Percentiles rank a stretch among this genome's conserved stretches.
phyloP scores from a whole-genome alignment of 163 green algal species.

The Volvox carteri region DNA sequence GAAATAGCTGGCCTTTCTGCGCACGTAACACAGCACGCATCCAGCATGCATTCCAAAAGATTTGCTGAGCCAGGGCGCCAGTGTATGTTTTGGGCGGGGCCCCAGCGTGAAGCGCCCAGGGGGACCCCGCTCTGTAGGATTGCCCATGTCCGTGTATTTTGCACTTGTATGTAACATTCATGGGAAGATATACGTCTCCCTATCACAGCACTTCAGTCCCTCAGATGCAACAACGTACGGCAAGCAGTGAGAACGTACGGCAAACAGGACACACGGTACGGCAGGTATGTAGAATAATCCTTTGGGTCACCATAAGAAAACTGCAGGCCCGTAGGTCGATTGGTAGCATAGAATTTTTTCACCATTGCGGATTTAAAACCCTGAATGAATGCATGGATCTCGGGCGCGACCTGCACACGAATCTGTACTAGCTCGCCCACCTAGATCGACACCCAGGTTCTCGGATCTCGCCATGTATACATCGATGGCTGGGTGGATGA shows the following conservation, averaged over 20 bases:
- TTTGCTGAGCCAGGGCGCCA: neutral
- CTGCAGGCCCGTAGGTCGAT: too few species aligned
- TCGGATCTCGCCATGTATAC: neutral
- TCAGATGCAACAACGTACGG: too few species aligned
- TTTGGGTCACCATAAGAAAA: too few species aligned
- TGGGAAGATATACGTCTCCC: too few species aligned
- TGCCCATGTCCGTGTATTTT: too few species aligned
- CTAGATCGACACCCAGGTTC: neutral
- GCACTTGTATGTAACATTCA: too few species aligned
- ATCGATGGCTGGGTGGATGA: neutral
- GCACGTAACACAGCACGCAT: neutral
- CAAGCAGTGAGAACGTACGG: too few species aligned
- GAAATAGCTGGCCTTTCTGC: constrained; percentile 22
- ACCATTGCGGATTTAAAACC: neutral
- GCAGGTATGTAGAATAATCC: too few species aligned
- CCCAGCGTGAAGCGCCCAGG: neutral
- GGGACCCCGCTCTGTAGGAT: too few species aligned
- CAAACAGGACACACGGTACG: too few species aligned
- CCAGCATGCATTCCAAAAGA: neutral
- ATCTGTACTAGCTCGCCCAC: neutral
- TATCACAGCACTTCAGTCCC: too few species aligned
- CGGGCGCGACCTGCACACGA: neutral
- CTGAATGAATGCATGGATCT: neutral
- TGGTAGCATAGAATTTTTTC: too few species aligned
- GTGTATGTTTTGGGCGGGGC: neutral